Evolutionary conservation across 495 filamentous ascomycete genomes (phyloP), one percentile per base, ranked within the genome.

Genomic region (Diplogelasinospora grovesii): DNA sequence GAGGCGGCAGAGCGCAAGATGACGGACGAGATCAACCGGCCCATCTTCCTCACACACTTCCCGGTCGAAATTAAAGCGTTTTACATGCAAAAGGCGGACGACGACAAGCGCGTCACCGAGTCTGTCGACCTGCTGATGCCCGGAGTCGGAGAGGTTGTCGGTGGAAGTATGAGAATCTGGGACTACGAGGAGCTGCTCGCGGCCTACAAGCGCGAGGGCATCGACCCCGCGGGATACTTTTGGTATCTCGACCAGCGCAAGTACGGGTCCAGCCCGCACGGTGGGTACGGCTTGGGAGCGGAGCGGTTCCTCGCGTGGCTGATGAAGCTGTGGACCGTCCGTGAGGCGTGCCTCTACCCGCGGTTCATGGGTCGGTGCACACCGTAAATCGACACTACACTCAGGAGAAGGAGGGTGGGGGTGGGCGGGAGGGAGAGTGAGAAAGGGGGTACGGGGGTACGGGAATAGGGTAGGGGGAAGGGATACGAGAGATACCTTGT

Each of bases 241-340:
- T 98, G 92, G 92, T 99, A 95, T 70, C 96, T 88, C 8, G 92
- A 98, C 66, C 88, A 95, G 78, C 74, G 92, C 53, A 95, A 94
- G 86, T 98, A 96, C 57, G 92, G 92, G 38, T 88, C 84, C 32
- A 87, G 83, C 27, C 88, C 90, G 8, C 92, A 99, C 59, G 92
- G 92, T 36, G 92, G 92, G 40, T 99, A 95, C 60, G 92, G 92
- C 35, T 74, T 99, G 24, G 92, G 92, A 49, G 73, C 97, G 24
- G 92, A 99, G 72, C 82, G 92, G 34, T 96, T 97, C 73, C 68
- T 99, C 19, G 92, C 92, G 23, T 99, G 93, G 93, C 68, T 99
- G 71, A 92, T 85, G 56, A 83, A 83, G 50, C 85, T 86, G 57
- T 85, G 88, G 64, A 95, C 89, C 11, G 89, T 99, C 23, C 75